These are phyloP conservation scores for Pistacia atlantica DNA, from an alignment of 345 rosid species.

Conservation along the genomic window DNA sequence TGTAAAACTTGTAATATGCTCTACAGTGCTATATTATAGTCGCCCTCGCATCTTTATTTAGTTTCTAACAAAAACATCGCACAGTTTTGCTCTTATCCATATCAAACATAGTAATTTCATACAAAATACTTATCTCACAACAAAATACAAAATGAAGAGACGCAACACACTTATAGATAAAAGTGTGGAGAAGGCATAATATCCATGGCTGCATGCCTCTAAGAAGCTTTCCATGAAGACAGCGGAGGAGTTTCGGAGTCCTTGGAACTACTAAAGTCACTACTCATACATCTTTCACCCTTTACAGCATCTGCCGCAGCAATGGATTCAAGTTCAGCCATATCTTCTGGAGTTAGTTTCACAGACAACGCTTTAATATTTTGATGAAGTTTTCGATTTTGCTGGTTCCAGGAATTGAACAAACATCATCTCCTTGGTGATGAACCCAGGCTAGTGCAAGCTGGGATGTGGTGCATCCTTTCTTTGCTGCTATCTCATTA, in stretches of 20 bases:
- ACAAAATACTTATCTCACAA: not conserved
- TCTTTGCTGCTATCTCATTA: constrained; percentile 16
- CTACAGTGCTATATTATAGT: no score
- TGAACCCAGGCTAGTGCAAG: constrained; percentile 75
- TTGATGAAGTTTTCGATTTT: constrained; percentile 49
- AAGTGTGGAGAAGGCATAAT: not conserved
- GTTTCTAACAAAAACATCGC: no score
- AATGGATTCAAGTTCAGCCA: constrained; percentile 15
- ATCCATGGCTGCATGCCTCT: not conserved
- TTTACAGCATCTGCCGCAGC: not conserved
- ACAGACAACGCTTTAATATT: constrained; percentile 30
- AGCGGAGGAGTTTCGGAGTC: constrained; percentile 25
- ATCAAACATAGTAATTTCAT: no score
- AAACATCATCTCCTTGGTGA: constrained; percentile 63
- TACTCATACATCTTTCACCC: constrained; percentile 30
- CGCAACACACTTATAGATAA: not conserved
- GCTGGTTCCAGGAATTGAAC: constrained; percentile 68
- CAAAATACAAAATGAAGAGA: no score
- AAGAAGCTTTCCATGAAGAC: constrained; percentile 51
- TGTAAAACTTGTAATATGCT: no score
- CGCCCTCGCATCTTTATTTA: no score
- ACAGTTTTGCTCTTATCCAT: no score
- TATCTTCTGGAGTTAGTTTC: constrained; percentile 20
- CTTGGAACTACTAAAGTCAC: constrained; percentile 19
- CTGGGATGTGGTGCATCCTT: constrained; percentile 59